Base-by-base conservation (phyloP, 805 yeast species). In the Kodamaea laetipori region DNA sequence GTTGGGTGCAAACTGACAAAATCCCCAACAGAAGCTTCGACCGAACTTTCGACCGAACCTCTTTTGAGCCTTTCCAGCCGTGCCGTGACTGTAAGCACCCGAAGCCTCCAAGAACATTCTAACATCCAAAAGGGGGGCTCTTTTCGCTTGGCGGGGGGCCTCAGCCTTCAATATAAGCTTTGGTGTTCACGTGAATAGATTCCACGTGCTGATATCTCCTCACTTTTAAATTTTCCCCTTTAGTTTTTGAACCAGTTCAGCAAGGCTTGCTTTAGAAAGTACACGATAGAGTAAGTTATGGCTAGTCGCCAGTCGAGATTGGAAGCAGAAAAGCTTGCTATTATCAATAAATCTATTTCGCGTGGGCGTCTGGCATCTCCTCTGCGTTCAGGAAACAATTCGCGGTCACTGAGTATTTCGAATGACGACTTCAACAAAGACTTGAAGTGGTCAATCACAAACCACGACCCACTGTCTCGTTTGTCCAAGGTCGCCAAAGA, bases 391-490 rank as follows among this genome's bases (percentile, higher is more conserved):
- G 61, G 60, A 16, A 55, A 52, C 48, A 54, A 55, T 35, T 53
- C 62, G 35, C 54, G 74, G 31, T 66, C 73, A 13, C 60, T 67
- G 12, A 66, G 72, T 11, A 52, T 58, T 6, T 63, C 60, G 57
- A 61, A 62, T 31, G 72, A 67, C 38, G 74, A 66, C 30, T 61
- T 52, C 46, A 58, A 58, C 43, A 71, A 69, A 47, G 77, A 73
- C 28, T 55, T 78, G 44, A 77, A 76, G 52, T 84, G 85, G 81
- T 77, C 86, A 0, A 81, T 86, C 32, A 73, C 86, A 37, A 76
- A 78, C 43, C 86, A 81, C 52, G 90, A 86, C 53, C 95, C 95
- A 0, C 81, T 82, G 49, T 85, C 82, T 53, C 66, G 94, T 46
- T 41, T 39, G 8, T 30, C 21, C 28, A 36, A 28, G n/a, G 26